Evolutionary conservation across 2,329 filamentous ascomycete species (phyloP).

Genomic region (Claviceps quebecensis): DNA sequence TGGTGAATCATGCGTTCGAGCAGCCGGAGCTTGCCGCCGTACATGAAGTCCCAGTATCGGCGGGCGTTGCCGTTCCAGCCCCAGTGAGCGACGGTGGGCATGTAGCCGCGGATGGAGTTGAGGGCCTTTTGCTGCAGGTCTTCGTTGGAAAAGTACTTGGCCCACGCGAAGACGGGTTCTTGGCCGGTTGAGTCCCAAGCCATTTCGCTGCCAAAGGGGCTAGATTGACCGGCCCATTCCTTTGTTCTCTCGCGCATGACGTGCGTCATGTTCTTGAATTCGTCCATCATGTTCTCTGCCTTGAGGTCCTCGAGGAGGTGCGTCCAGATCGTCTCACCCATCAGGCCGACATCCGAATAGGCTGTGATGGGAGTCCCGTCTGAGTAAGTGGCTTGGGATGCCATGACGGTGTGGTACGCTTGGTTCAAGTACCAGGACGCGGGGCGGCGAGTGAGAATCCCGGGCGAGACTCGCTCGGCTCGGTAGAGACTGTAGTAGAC

Average conservation of each 20-base stretch:
- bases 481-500: slow-evolving; percentile 46
- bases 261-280: slow-evolving; percentile 26
- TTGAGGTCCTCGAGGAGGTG: slow-evolving; percentile 36
- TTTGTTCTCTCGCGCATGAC: slow-evolving; percentile 35
- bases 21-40: slow-evolving; percentile 26
- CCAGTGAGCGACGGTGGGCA: slow-evolving; percentile 45
- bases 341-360: slow-evolving; percentile 35
- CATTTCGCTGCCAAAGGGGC: slow-evolving; percentile 47
- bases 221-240: slow-evolving; percentile 33
- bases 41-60: slow-evolving; percentile 40
- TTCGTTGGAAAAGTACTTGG: slow-evolving; percentile 19
- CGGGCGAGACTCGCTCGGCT: slow-evolving; percentile 33
- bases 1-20: slow-evolving; percentile 39
- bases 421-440: slow-evolving; percentile 43
- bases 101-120: slow-evolving; percentile 40
- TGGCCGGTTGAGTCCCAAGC: slow-evolving; percentile 50
- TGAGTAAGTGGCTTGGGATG: background rate
- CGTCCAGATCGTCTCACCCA: slow-evolving; percentile 46
- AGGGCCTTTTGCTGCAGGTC: slow-evolving; percentile 28
- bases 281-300: slow-evolving; percentile 27
- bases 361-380: slow-evolving; percentile 22
- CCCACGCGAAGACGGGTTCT: slow-evolving; percentile 48
- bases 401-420: slow-evolving; percentile 30
- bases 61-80: slow-evolving; percentile 49
- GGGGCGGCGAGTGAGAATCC: slow-evolving; percentile 23